Conservation (phyloP, 768 basidiomycete genomes). For the Strobilomyces confusus region DNA sequence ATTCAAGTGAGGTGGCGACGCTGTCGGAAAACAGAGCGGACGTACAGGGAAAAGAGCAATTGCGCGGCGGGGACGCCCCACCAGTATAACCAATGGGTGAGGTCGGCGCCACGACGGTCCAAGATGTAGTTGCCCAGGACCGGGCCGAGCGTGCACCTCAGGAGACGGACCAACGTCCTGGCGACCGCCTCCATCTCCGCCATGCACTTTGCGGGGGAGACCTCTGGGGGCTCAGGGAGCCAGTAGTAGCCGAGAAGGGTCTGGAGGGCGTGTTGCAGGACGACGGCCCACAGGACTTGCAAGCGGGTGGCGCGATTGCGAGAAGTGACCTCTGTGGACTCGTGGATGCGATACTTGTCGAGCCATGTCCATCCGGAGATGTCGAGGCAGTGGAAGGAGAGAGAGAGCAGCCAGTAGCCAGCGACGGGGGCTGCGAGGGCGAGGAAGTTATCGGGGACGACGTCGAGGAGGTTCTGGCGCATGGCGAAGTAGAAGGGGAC, state of each 20-base stretch:
- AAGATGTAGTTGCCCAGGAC: conserved; percentile 36
- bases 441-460: conserved; percentile 66
- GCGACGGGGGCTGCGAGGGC: conserved; percentile 72
- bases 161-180: conserved; percentile 36
- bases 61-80: conserved; percentile 81
- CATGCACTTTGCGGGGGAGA: conserved; percentile 37
- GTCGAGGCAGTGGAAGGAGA: conserved; percentile 82
- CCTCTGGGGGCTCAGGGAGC: conserved; percentile 45
- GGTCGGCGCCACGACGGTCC: conserved; percentile 33
- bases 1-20: neutral
- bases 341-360: conserved; percentile 84
- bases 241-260: conserved; percentile 69
- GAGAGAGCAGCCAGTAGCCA: conserved; percentile 80
- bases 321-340: conserved; percentile 69
- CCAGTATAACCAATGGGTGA: conserved; percentile 81
- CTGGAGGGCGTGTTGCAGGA: conserved; percentile 85
- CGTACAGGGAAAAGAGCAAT: conserved; percentile 79
- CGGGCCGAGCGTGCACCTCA: conserved; percentile 40
- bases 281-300: conserved; percentile 75
- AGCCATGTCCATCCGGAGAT: conserved; percentile 71
- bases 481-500: conserved; percentile 56
- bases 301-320: conserved; percentile 70
- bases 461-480: conserved; percentile 44
- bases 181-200: conserved; percentile 41
- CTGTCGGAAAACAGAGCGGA: conserved; percentile 16